Percentiles rank a stretch among this genome's conserved stretches.
Evolutionary conservation across 306 rosid species (phyloP).

Genomic region (Vachellia collinsii): DNA sequence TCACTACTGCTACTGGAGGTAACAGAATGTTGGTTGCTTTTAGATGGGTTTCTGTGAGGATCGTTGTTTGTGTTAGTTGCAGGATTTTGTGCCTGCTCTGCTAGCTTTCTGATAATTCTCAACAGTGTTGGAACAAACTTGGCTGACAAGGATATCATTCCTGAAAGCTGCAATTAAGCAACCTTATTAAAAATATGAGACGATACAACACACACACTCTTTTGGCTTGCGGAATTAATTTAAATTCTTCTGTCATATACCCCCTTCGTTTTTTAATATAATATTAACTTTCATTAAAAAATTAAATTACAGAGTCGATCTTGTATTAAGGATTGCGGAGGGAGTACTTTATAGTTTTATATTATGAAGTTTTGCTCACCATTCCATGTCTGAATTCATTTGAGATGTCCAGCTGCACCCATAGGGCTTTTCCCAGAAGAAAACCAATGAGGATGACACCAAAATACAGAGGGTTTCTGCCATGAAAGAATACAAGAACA

Average conservation of each 20-base stretch:
- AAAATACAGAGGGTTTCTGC: conserved; percentile 94
- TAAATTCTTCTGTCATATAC: not conserved
- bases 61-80: conserved; percentile 49
- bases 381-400: conserved; percentile 80
- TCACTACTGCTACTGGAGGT: conserved; percentile 44
- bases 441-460: conserved; percentile 71
- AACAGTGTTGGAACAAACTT: conserved; percentile 84
- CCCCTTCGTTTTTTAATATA: too few relatives aligned
- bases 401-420: conserved; percentile 87
- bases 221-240: not conserved
- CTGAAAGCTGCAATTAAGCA: conserved; percentile 72
- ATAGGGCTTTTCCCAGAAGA: conserved; percentile 78
- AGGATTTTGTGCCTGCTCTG: conserved; percentile 73
- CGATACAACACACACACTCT: not conserved
- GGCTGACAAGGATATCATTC: conserved; percentile 74
- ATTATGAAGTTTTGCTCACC: conserved; percentile 58
- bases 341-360: not conserved
- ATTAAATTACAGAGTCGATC: too few relatives aligned
- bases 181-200: not conserved
- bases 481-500: conserved; percentile 16
- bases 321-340: too few relatives aligned
- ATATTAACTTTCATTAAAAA: too few relatives aligned
- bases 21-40: conserved; percentile 45
- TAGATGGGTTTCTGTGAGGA: conserved; percentile 56
- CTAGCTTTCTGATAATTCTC: conserved; percentile 74